Percentiles rank a stretch among this genome's conserved stretches.
These are phyloP conservation scores for Emergomyces orientalis DNA, from an alignment of 2,329 filamentous ascomycete genomes.

Conservation along the genomic window DNA sequence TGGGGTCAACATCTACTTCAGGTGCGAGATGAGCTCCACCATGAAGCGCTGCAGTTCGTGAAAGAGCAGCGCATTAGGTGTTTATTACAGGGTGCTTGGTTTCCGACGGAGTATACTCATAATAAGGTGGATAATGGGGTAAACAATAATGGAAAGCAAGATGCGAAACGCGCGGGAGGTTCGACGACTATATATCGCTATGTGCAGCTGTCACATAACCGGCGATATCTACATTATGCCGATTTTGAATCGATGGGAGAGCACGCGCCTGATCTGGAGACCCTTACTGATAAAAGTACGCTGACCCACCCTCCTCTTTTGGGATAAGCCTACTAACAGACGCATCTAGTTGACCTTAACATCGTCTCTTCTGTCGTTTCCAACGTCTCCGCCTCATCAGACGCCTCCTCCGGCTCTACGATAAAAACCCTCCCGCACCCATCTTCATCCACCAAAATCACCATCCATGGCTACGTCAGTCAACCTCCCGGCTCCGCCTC, in stretches of 20 bases:
- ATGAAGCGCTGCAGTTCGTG: conserved; percentile 89
- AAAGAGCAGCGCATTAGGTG: conserved; percentile 94
- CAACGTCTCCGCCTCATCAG: conserved; percentile 65
- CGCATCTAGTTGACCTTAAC: conserved; percentile 59
- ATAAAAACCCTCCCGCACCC: conserved; percentile 35
- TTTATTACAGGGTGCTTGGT: conserved; percentile 83
- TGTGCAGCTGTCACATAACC: conserved; percentile 80
- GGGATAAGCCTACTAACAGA: conserved; percentile 6
- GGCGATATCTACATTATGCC: conserved; percentile 80
- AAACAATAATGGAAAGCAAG: conserved; percentile 34
- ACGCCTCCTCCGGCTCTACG: conserved; percentile 40
- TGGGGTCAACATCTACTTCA: conserved; percentile 87
- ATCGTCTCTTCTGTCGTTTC: conserved; percentile 88
- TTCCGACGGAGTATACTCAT: conserved; percentile 45
- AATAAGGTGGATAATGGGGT: conserved; percentile 41
- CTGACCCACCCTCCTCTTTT: conserved; percentile 7
- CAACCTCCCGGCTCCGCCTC: conserved; percentile 22
- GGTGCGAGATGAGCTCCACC: conserved; percentile 81
- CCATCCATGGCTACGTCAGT: conserved; percentile 64
- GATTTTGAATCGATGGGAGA: conserved; percentile 62
- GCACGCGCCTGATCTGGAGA: conserved; percentile 61
- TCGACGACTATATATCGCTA: conserved; percentile 62
- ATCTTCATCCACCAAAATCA: conserved; percentile 66
- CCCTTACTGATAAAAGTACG: conserved; percentile 62
- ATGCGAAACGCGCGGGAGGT: conserved; percentile 26